These are phyloP conservation scores for Vanilla planifolia DNA, from an alignment of 106 monocot genomes.

Conservation along the genomic window DNA sequence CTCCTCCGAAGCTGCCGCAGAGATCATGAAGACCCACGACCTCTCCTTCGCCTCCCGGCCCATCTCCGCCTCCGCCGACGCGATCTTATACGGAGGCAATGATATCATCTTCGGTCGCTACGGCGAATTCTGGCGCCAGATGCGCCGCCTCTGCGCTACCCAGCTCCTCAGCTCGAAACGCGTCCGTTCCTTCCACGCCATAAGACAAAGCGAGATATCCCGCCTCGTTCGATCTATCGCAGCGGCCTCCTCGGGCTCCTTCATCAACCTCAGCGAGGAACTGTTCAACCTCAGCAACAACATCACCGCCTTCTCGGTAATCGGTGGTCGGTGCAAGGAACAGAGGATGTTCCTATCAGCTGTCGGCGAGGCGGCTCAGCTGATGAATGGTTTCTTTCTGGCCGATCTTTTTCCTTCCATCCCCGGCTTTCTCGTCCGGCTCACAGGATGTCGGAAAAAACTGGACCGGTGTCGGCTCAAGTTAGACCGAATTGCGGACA, in stretches of 20 bases:
- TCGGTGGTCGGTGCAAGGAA: not conserved
- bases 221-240: not conserved
- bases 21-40: slow-evolving; percentile 17
- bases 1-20: too few relatives aligned
- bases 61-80: not conserved
- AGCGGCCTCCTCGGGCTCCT: not conserved
- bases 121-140: slow-evolving; percentile 2
- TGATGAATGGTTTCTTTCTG: not conserved
- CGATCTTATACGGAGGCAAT: not conserved
- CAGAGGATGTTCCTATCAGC: not conserved
- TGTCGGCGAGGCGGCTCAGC: not conserved
- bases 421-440: not conserved
- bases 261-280: slow-evolving; percentile 2
- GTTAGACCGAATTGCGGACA: not conserved
- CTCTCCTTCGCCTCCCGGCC: slow-evolving; percentile 5
- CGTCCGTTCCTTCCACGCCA: not conserved
- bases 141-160: not conserved
- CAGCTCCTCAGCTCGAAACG: slow-evolving; percentile 6
- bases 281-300: not conserved
- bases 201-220: slow-evolving; percentile 6
- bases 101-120: not conserved
- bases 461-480: not conserved
- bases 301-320: not conserved
- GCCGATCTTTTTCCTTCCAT: slow-evolving; percentile 5
- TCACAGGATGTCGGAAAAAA: not conserved